Base-by-base conservation (phyloP, 2,329 filamentous ascomycete genomes). In the Epichloe scottii region DNA sequence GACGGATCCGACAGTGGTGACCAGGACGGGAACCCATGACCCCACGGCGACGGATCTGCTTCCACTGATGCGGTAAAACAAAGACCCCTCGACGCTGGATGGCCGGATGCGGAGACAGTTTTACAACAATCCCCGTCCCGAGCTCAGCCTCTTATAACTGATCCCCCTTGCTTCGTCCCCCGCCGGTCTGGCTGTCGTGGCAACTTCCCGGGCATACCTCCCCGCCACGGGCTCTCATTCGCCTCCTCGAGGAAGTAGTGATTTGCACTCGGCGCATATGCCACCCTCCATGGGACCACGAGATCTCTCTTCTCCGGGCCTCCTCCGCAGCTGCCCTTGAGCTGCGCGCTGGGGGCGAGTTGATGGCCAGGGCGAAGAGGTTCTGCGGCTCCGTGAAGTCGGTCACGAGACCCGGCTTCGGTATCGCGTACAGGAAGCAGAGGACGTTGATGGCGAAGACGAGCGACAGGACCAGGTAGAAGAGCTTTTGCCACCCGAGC, bases 341-440 rank as follows among this genome's bases (percentile, higher is more conserved):
- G 56, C 17, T 63, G 63, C 4, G 53, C 51, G 39, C 65, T 69
- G 3, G 68, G 67, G 71, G 67, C 49, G 67, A 69, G 60, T 89
- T 89, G 49, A 90, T 71, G 2, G 85, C 83, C 0, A 89, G 66
- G 0, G 81, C 72, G 59, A 90, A 89, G 2, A 89, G 68, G 60
- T 89, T 89, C 50, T 84, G 79, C 1, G 86, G 84, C 59, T 91
- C 86, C 0, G 82, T 86, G 60, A 85, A 89, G 67, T 91, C 87
- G 1, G 84, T 89, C 7, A 91, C 78, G 21, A 87, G 75, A 1
- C 79, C 78, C 0, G 70, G 69, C 5, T 69, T 62, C 55, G 75
- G 71, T 45, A 77, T 60, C 48, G 84, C 63, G 65, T 88, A 89
- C 2, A 69, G 59, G 0, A 88, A 68, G 51, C 84, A 85, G 39